Evolutionary conservation across 768 basidiomycete species (phyloP).

Genomic region (Paxillus involutus): DNA sequence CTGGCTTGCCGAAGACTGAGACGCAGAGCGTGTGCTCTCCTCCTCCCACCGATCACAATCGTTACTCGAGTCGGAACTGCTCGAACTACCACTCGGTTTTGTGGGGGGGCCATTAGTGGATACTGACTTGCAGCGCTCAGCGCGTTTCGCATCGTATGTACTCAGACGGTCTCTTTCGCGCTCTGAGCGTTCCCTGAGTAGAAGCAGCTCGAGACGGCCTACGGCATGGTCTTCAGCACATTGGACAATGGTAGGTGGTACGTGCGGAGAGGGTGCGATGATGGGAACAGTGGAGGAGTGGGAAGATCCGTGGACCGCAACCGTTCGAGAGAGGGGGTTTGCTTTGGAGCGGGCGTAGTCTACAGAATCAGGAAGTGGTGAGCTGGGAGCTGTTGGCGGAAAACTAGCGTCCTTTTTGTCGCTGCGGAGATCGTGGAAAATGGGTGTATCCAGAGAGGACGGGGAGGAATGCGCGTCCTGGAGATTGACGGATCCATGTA

Average conservation of each 20-base stretch:
- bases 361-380: constrained; percentile 24
- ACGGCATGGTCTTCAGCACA: constrained; percentile 45
- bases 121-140: background rate
- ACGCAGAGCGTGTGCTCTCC: constrained; percentile 9
- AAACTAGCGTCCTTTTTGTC: constrained; percentile 1
- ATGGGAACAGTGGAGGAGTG: constrained; percentile 41
- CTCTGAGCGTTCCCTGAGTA: constrained; percentile 40
- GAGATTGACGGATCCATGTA: constrained; percentile 5
- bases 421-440: background rate
- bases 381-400: constrained; percentile 23
- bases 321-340: constrained; percentile 25
- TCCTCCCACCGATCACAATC: constrained; percentile 17
- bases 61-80: constrained; percentile 12
- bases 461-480: constrained; percentile 10
- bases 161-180: constrained; percentile 36
- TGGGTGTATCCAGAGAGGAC: constrained; percentile 4
- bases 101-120: background rate
- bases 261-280: constrained; percentile 50
- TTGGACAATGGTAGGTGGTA: constrained; percentile 18
- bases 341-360: constrained; percentile 21
- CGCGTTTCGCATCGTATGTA: constrained; percentile 10
- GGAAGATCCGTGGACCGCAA: constrained; percentile 5
- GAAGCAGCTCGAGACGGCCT: constrained; percentile 38
- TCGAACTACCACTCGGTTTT: constrained; percentile 2
- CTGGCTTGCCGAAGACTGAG: constrained; percentile 22